Conservation (phyloP, 208 protist genomes). For the Trypanosomatidae sp. region DNA sequence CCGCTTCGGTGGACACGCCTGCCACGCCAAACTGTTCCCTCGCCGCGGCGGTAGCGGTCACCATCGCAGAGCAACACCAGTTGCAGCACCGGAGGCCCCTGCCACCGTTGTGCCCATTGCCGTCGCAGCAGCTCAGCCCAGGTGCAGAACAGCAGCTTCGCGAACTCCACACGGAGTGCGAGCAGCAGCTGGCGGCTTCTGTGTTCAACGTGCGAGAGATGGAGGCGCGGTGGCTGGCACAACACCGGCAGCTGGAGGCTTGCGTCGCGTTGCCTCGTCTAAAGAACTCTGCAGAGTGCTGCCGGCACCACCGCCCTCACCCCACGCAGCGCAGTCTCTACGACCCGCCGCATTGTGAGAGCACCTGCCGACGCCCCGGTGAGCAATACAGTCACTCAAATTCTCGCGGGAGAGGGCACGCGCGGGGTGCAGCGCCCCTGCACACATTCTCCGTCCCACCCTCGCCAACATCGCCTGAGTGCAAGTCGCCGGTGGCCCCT, state of each 20-base stretch:
- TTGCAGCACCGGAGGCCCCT: background rate
- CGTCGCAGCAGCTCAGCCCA: slow-evolving; percentile 8
- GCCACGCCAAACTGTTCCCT: background rate
- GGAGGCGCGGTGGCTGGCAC: slow-evolving; percentile 17
- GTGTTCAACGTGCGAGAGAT: slow-evolving; percentile 2
- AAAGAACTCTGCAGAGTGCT: slow-evolving; percentile 17
- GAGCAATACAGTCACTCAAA: background rate
- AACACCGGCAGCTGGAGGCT: slow-evolving; percentile 17
- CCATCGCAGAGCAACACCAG: background rate
- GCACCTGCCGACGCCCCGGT: background rate
- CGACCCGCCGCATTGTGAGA: too few species aligned
- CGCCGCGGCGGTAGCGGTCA: background rate
- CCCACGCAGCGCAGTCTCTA: background rate
- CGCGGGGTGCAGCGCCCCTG: background rate
- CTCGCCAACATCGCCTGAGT: background rate
- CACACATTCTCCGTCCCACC: background rate
- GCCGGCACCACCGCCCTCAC: background rate
- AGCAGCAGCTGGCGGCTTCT: slow-evolving; percentile 3
- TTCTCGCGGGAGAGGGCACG: background rate
- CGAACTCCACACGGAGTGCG: slow-evolving; percentile 6
- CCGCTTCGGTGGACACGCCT: background rate
- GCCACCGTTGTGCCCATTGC: background rate
- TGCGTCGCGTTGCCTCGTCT: slow-evolving; percentile 8
- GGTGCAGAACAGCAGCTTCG: slow-evolving; percentile 18
- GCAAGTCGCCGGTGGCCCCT: background rate